Evolutionary conservation across 495 filamentous ascomycete species (phyloP).

Genomic region (Lindgomyces ingoldianus): DNA sequence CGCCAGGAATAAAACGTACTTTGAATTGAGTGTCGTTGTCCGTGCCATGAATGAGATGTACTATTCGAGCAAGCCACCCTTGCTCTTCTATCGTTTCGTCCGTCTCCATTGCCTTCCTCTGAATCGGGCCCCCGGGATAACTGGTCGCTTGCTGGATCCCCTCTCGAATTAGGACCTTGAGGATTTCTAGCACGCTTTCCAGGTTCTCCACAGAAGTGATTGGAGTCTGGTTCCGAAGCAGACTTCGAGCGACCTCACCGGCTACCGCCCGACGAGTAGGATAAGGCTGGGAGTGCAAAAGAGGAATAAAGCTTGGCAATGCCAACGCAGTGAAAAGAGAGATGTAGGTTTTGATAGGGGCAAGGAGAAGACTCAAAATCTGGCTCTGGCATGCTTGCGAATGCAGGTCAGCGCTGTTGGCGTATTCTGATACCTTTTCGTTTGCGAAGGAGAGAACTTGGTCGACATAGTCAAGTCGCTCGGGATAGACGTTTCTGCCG

Average conservation of each 20-base stretch:
- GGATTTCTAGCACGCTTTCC: slow-evolving; percentile 83
- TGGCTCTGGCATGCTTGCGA: slow-evolving; percentile 83
- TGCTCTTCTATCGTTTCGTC: slow-evolving; percentile 98
- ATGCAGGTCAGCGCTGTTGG: slow-evolving; percentile 92
- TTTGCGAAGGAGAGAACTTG: slow-evolving; percentile 88
- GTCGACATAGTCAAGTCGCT: slow-evolving; percentile 90
- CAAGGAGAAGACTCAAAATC: slow-evolving; percentile 81
- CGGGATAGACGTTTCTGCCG: slow-evolving; percentile 80
- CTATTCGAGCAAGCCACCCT: slow-evolving; percentile 88
- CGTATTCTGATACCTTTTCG: slow-evolving; percentile 82
- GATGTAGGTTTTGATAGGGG: slow-evolving; percentile 83
- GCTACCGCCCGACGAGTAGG: slow-evolving; percentile 87
- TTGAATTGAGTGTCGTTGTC: slow-evolving; percentile 94
- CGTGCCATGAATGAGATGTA: slow-evolving; percentile 79
- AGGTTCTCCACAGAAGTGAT: slow-evolving; percentile 77
- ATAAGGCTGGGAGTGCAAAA: slow-evolving; percentile 90
- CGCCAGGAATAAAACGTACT: slow-evolving; percentile 43
- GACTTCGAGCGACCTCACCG: slow-evolving; percentile 74
- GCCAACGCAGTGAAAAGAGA: slow-evolving; percentile 93
- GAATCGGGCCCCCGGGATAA: slow-evolving; percentile 74
- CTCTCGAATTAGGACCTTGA: slow-evolving; percentile 89
- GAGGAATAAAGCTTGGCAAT: slow-evolving; percentile 84
- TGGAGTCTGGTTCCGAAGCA: slow-evolving; percentile 75
- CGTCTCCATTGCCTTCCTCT: slow-evolving; percentile 69
- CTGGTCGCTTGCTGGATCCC: slow-evolving; percentile 80